Evolutionary conservation across 805 yeast species (phyloP).

Genomic region (Metschnikowia chrysomelidarum): DNA sequence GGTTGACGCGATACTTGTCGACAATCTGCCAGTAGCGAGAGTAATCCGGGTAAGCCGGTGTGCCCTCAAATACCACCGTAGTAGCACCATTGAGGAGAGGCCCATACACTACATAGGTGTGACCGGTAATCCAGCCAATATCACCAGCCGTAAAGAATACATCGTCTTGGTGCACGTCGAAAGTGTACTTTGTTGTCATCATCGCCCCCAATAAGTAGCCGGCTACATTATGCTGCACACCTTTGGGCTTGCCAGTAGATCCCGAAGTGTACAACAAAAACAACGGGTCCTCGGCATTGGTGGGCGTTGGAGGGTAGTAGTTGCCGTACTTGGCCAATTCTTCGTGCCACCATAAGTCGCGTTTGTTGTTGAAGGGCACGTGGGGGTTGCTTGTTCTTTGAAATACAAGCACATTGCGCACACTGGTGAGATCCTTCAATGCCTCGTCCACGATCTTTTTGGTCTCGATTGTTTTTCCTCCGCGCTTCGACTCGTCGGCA

Average conservation of each 20-base stretch:
- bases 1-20: constrained; percentile 87
- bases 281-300: constrained; percentile 89
- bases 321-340: constrained; percentile 77
- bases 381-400: constrained; percentile 79
- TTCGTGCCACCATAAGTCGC: constrained; percentile 97
- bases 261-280: constrained; percentile 97
- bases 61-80: constrained; percentile 91
- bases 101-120: constrained; percentile 92
- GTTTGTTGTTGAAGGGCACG: constrained; percentile 69
- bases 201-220: constrained; percentile 94
- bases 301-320: constrained; percentile 84
- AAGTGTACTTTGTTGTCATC: constrained; percentile 86
- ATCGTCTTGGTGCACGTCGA: constrained; percentile 89
- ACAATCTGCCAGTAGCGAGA: constrained; percentile 97
- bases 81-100: constrained; percentile 87
- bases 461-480: constrained; percentile 89
- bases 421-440: constrained; percentile 67
- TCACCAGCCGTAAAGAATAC: constrained; percentile 95
- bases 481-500: constrained; percentile 93
- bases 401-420: constrained; percentile 81
- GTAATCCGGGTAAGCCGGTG: constrained; percentile 95
- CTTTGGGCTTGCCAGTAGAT: constrained; percentile 98
- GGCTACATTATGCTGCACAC: constrained; percentile 92
- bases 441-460: constrained; percentile 97
- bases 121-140: constrained; percentile 99